Base-by-base conservation (phyloP, 441 rosid species). In the Erodium texanum region DNA sequence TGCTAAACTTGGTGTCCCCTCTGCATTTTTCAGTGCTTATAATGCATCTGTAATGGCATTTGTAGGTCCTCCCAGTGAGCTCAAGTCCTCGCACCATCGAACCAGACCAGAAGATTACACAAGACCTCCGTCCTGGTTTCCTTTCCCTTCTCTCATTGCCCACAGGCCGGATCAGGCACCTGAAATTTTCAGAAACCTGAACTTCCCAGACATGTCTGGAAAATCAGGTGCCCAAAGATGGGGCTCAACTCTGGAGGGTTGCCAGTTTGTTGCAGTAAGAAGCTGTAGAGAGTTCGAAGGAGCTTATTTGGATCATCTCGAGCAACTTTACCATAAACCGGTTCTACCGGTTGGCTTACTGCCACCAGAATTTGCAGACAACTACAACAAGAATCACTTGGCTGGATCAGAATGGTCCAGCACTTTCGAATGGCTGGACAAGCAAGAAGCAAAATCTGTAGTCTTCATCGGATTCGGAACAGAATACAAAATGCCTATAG, bases 231-330 rank as follows among this genome's bases (percentile, higher is more conserved):
- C 67, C 38, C 73, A 71, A 54, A 65, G 75, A 62, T 68, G 74
- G 72, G 70, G 19, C 11, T 23, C 34, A 45, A 69, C 79, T 34
- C 64, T 76, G 20, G 63, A 68, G 63, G 73, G 75, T 45, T 71
- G 70, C 8, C 65, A 72, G 38, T 76, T 76, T 43, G 68, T 76
- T 38, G 76, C 76, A 2, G 73, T 76, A 34, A 68, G 79, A 62
- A 76, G 79, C 73, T 72, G 76, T 64, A 32, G 45, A 2, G 79
- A 76, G 71, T 56, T 68, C 54, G 75, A 76, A 38, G 68, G 75
- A 10, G 66, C 69, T 24, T 68, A 73, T 41, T 68, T 73, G 20
- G 24, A 65, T 18, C 65, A 68, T 12, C 48, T 64, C 1, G 56
- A 45, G 43, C 16, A 59, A 56, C 65, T 73, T 41, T 65, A 68